Percentiles rank a stretch among this genome's conserved stretches.
Conservation (phyloP, 1,284 basidiomycete genomes). For the Microbotryomycetes sp. region DNA sequence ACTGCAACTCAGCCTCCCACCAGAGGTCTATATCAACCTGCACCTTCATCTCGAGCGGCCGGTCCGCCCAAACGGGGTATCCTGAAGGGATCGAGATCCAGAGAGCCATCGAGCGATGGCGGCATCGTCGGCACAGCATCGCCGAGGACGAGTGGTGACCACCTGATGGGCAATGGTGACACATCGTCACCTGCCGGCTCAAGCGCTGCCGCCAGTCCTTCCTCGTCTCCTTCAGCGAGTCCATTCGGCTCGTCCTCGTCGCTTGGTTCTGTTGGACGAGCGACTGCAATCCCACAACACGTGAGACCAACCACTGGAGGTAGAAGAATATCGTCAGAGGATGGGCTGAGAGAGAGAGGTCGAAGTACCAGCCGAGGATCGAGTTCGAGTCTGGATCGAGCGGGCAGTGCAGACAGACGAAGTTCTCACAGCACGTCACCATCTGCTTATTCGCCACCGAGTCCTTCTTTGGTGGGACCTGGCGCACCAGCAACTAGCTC, state of each 20-base stretch:
- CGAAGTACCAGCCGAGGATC: constrained; percentile 25
- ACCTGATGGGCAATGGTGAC: not conserved
- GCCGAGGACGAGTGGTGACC: not conserved
- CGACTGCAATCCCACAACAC: constrained; percentile 27
- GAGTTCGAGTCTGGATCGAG: constrained; percentile 26
- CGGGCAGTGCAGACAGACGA: constrained; percentile 20
- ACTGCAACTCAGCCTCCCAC: not conserved
- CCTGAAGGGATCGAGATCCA: constrained; percentile 20
- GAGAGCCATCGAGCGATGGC: constrained; percentile 17
- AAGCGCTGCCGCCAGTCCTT: not conserved
- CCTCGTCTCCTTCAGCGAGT: not conserved
- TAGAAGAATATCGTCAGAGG: not conserved
- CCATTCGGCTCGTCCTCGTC: not conserved
- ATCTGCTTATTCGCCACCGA: constrained; percentile 22
- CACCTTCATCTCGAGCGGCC: constrained; percentile 8
- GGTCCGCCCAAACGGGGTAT: constrained; percentile 19
- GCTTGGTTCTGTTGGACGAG: constrained; percentile 11
- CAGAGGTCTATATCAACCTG: constrained; percentile 18
- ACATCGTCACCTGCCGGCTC: not conserved
- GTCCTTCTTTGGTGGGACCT: not conserved
- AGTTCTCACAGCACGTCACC: constrained; percentile 26
- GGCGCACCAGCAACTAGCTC: not conserved
- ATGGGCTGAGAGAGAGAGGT: constrained; percentile 12
- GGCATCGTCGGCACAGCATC: not conserved
- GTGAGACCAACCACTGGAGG: constrained; percentile 10